Percentiles rank a stretch among this genome's conserved stretches.
Evolutionary conservation across 164 flowering plant species (phyloP).

Genomic region (Brasenia schreberi): DNA sequence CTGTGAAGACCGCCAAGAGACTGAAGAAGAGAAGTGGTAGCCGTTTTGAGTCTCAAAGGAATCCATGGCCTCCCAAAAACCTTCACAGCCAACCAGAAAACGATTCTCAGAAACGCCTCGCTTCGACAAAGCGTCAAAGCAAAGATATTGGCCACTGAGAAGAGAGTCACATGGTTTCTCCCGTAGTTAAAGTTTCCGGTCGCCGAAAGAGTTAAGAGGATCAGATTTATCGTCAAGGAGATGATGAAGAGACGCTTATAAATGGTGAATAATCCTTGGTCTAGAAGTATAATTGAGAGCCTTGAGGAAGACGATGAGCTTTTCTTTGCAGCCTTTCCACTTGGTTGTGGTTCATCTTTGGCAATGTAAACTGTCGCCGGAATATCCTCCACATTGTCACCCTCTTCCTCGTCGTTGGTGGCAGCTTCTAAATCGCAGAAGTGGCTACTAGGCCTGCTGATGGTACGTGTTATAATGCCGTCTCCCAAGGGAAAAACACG

Average conservation of each 20-base stretch:
- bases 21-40: conserved; percentile 39
- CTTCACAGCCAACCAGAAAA: conserved; percentile 41
- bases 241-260: conserved; percentile 38
- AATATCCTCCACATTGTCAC: not conserved
- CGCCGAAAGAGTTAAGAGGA: conserved; percentile 24
- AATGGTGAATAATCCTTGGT: conserved; percentile 51
- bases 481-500: conserved; percentile 3
- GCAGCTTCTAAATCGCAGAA: conserved; percentile 28
- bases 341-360: not conserved
- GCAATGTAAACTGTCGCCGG: not conserved
- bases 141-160: conserved; percentile 36
- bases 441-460: conserved; percentile 38
- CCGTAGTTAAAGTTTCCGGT: conserved; percentile 34
- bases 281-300: conserved; percentile 35
- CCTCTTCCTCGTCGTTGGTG: conserved; percentile 2
- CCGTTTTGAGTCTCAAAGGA: conserved; percentile 32
- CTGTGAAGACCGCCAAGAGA: conserved; percentile 50
- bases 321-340: not conserved
- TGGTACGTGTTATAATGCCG: conserved; percentile 1
- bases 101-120: conserved; percentile 28
- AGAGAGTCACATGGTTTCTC: conserved; percentile 19
- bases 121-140: conserved; percentile 36
- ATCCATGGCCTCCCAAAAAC: conserved; percentile 31
- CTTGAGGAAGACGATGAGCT: conserved; percentile 14
- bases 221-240: conserved; percentile 22